A percentile compares a stretch with the other conserved stretches of the same genome.
These are phyloP conservation scores for Aciculosporium take DNA, from an alignment of 2,329 filamentous ascomycete species.

Conservation along the genomic window DNA sequence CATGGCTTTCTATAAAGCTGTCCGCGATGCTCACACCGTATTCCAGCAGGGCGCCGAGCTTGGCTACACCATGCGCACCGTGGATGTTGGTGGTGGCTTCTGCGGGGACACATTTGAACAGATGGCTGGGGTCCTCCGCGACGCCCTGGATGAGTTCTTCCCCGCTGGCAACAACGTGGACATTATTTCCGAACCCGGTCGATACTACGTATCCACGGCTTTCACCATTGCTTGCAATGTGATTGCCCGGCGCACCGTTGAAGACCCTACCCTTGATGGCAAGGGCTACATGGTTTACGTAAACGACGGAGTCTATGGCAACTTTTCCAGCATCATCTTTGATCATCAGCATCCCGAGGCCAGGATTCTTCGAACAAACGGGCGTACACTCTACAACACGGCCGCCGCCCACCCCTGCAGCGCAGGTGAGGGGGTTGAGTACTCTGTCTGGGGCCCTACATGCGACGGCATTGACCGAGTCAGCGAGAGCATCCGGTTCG, in stretches of 20 bases:
- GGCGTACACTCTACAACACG: conserved; percentile 44
- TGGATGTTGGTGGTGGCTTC: conserved; percentile 93
- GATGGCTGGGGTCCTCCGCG: conserved; percentile 69
- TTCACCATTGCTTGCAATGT: conserved; percentile 94
- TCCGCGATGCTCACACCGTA: conserved; percentile 73
- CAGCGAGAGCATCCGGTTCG: conserved; percentile 63
- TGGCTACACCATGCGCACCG: conserved; percentile 69
- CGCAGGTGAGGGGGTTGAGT: conserved; percentile 48
- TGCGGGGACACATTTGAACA: conserved; percentile 78
- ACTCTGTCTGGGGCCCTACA: conserved; percentile 96
- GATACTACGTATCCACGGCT: conserved; percentile 86
- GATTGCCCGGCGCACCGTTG: conserved; percentile 83
- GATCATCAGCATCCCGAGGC: conserved; percentile 89
- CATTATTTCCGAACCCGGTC: conserved; percentile 89
- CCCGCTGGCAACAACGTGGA: conserved; percentile 56
- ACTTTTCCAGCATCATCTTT: conserved; percentile 98
- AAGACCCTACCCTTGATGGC: conserved; percentile 48
- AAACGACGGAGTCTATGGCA: conserved; percentile 95
- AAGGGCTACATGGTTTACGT: conserved; percentile 92
- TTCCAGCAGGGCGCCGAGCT: conserved; percentile 70
- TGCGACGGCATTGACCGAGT: conserved; percentile 98
- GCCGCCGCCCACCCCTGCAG: conserved; percentile 31
- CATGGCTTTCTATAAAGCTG: conserved; percentile 78
- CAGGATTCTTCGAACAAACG: conserved; percentile 56
- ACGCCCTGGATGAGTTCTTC: conserved; percentile 77